phyloP scores from a whole-genome alignment of 2,329 filamentous ascomycete genomes.

The Xylariaceae sp. region DNA sequence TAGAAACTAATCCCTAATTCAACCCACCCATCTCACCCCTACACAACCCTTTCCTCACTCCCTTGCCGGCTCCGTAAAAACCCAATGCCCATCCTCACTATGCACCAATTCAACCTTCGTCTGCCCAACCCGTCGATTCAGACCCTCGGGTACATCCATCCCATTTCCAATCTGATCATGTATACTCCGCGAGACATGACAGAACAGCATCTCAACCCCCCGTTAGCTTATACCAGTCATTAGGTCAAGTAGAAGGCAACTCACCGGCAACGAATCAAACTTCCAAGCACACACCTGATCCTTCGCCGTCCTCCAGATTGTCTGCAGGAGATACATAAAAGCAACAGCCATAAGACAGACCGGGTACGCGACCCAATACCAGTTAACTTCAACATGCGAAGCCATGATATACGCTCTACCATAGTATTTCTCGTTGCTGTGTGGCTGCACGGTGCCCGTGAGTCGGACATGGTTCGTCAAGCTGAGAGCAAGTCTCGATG shows the following conservation, averaged over 20 bases:
- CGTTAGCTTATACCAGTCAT: conserved; percentile 1
- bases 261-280: conserved; percentile 32
- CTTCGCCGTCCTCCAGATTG: conserved; percentile 33
- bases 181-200: conserved; percentile 33
- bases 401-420: conserved; percentile 29
- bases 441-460: conserved; percentile 24
- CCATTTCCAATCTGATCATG: conserved; percentile 30
- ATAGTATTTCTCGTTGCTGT: conserved; percentile 27
- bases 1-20: no score
- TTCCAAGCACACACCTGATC: conserved; percentile 38
- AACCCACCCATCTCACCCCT: no score
- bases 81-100: conserved; percentile 34
- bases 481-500: conserved; percentile 32
- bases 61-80: conserved; percentile 29
- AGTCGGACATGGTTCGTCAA: conserved; percentile 36
- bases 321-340: conserved; percentile 34
- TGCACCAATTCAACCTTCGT: conserved; percentile 34
- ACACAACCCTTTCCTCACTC: no score
- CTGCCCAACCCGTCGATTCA: conserved; percentile 32
- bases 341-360: conserved; percentile 32
- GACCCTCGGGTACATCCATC: conserved; percentile 35
- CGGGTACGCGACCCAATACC: conserved; percentile 36
- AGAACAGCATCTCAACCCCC: conserved; percentile 33
- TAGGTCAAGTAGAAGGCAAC: neutral
- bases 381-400: conserved; percentile 33